Conservation (phyloP, 352 stramenopile genomes). For the Pythium dissimile region DNA sequence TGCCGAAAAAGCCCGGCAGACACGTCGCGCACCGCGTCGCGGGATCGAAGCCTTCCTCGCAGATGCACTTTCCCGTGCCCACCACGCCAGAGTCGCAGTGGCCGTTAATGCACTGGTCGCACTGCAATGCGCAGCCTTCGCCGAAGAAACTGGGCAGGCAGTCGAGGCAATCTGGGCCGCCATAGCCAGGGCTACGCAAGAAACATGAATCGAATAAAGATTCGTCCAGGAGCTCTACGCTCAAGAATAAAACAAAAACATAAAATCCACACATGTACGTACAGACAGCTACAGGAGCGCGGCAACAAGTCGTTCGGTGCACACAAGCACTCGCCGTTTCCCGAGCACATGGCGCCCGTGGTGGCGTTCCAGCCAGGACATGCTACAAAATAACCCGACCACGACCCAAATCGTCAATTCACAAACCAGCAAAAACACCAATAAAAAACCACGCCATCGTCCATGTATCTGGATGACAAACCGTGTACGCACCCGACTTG, state of each 20-base stretch:
- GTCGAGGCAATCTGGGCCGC: slow-evolving; percentile 64
- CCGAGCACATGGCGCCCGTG: slow-evolving; percentile 46
- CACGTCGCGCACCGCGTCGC: slow-evolving; percentile 71
- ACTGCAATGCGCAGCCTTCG: slow-evolving; percentile 41
- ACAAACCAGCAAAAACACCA: slow-evolving; percentile 6
- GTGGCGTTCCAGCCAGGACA: slow-evolving; percentile 71
- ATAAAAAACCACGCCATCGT: not conserved
- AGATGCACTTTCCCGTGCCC: slow-evolving; percentile 69
- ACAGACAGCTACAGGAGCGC: slow-evolving; percentile 66
- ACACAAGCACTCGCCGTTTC: slow-evolving; percentile 70
- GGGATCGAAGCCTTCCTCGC: slow-evolving; percentile 69
- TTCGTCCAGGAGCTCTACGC: not conserved
- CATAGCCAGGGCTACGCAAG: slow-evolving; percentile 50
- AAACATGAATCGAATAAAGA: not conserved
- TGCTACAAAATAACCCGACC: slow-evolving; percentile 26
- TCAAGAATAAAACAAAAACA: not conserved
- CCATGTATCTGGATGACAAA: not conserved
- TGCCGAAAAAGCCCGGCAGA: slow-evolving; percentile 69
- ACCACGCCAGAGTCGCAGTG: slow-evolving; percentile 59
- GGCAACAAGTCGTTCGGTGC: slow-evolving; percentile 55
- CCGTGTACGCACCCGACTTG: slow-evolving; percentile 56
- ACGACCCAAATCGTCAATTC: too few relatives aligned
- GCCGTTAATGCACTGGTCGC: slow-evolving; percentile 73
- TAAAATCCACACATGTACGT: slow-evolving; percentile 31
- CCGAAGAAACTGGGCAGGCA: slow-evolving; percentile 64